These are phyloP conservation scores for Lunasporangiospora selenospora DNA, from an alignment of 192 early-diverging fungal species.

Conservation along the genomic window DNA sequence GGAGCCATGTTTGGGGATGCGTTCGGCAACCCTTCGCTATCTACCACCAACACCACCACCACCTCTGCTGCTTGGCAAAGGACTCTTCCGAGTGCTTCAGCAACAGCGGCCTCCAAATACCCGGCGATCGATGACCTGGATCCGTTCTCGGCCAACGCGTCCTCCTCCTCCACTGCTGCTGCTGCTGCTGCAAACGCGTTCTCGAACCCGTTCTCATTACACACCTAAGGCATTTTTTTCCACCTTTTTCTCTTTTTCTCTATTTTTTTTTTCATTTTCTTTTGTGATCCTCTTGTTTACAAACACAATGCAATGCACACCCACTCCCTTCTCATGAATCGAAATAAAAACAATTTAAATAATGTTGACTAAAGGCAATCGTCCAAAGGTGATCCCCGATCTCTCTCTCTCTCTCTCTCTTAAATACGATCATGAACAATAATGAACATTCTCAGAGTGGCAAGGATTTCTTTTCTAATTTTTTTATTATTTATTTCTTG, in stretches of 20 bases:
- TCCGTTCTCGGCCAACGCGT: constrained; percentile 25
- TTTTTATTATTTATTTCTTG: neutral
- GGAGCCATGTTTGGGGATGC: constrained; percentile 44
- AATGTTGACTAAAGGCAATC: neutral
- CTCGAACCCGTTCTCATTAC: constrained; percentile 24
- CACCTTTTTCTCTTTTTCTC: constrained; percentile 13
- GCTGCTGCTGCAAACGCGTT: neutral
- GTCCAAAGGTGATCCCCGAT: too few species aligned
- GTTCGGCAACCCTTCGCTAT: constrained; percentile 22
- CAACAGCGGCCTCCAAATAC: constrained; percentile 23
- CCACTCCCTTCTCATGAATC: too few species aligned
- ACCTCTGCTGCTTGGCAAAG: too few species aligned
- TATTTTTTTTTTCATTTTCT: constrained; percentile 36
- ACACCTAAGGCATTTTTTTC: constrained; percentile 12
- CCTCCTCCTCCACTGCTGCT: too few species aligned
- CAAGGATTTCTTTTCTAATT: neutral
- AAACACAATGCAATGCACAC: neutral
- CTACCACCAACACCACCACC: too few species aligned
- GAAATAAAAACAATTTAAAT: too few species aligned
- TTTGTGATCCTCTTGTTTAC: constrained; percentile 17
- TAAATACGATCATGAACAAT: too few species aligned
- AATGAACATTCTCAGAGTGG: neutral
- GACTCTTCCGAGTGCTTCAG: too few species aligned
- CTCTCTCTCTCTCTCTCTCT: too few species aligned
- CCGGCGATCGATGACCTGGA: constrained; percentile 37